Conservation (phyloP, 768 basidiomycete species). For the Tricholoma saponaceum region DNA sequence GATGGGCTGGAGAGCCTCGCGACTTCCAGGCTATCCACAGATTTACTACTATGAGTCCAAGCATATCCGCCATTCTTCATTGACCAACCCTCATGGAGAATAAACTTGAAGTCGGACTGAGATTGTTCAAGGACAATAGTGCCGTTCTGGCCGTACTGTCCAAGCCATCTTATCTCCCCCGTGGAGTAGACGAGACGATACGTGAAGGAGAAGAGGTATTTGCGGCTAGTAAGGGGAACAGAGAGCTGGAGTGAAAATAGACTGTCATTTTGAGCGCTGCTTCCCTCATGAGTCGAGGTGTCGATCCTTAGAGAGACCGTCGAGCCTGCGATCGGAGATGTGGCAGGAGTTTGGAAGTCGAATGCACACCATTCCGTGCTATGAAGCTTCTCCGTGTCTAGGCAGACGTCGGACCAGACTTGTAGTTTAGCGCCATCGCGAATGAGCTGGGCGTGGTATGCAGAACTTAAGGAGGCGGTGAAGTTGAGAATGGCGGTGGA, state of each 20-base stretch:
- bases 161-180: constrained; percentile 44
- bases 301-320: neutral
- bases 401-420: constrained; percentile 39
- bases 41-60: constrained; percentile 2
- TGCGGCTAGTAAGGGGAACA: constrained; percentile 6
- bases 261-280: neutral
- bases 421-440: constrained; percentile 31
- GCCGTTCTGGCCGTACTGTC: constrained; percentile 41
- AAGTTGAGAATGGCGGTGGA: constrained; percentile 28
- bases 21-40: constrained; percentile 8
- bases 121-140: constrained; percentile 26
- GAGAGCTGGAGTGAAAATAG: constrained; percentile 12
- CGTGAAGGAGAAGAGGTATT: constrained; percentile 35
- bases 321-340: neutral
- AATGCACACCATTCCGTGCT: constrained; percentile 29
- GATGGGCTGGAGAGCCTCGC: constrained; percentile 16
- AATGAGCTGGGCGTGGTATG: constrained; percentile 28
- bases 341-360: constrained; percentile 25
- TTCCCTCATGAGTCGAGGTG: neutral
- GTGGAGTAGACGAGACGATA: constrained; percentile 44
- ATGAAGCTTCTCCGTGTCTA: constrained; percentile 9
- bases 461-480: constrained; percentile 26
- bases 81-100: constrained; percentile 20
- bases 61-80: constrained; percentile 1
- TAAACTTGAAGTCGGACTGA: constrained; percentile 14